Evolutionary conservation across 169 alveolate species (phyloP).

Genomic region (Plasmodium ovale): DNA sequence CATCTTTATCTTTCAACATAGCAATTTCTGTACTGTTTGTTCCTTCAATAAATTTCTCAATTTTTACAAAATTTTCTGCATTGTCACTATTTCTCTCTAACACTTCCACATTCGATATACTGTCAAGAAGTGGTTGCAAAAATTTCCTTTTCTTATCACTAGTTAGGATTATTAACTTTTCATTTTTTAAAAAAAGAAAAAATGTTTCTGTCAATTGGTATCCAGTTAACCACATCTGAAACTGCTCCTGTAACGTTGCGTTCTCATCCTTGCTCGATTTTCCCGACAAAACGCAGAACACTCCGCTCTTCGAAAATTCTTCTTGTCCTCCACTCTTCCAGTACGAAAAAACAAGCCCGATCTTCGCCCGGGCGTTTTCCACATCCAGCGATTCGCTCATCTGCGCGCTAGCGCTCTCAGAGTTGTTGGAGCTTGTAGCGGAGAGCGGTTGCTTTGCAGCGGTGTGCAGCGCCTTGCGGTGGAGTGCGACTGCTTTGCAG

Average conservation of each 20-base stretch:
- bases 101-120: conserved; percentile 3
- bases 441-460: too few relatives aligned
- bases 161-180: conserved; percentile 86
- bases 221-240: conserved; percentile 92
- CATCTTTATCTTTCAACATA: conserved; percentile 57
- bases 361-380: conserved; percentile 61
- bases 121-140: conserved; percentile 53
- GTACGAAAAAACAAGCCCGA: conserved; percentile 39
- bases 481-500: too few relatives aligned
- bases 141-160: conserved; percentile 88
- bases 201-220: conserved; percentile 93
- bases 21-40: conserved; percentile 11
- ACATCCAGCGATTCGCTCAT: conserved; percentile 37
- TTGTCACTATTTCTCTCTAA: conserved; percentile 55
- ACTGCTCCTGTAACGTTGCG: conserved; percentile 61
- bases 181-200: conserved; percentile 85
- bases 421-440: too few relatives aligned
- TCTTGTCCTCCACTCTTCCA: conserved; percentile 19
- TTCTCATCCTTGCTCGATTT: conserved; percentile 66
- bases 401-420: too few relatives aligned
- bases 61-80: conserved; percentile 27
- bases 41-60: conserved; percentile 11
- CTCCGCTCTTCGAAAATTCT: conserved; percentile 10
- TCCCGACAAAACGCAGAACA: conserved; percentile 53
- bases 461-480: too few relatives aligned